Conservation (phyloP, 2,329 filamentous ascomycete species). For the Pyrenophora teres region DNA sequence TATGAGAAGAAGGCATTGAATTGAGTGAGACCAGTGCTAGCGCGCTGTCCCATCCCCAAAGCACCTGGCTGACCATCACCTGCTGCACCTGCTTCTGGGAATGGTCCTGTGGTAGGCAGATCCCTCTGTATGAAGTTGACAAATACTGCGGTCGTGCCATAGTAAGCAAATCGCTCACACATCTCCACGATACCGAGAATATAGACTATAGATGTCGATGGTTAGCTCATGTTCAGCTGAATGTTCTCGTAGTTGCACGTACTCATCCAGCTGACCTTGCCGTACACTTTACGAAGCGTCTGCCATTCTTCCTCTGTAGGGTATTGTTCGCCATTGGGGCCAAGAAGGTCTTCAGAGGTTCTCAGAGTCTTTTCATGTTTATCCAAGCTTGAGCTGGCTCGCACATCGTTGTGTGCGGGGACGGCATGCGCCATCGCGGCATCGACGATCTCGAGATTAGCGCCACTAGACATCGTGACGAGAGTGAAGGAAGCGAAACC, state of each 20-base stretch:
- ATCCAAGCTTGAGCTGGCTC: conserved; percentile 9
- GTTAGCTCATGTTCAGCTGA: background rate
- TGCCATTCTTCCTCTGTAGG: conserved; percentile 37
- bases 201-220: conserved; percentile 15
- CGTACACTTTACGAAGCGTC: conserved; percentile 38
- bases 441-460: conserved; percentile 24
- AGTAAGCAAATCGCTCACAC: conserved; percentile 39
- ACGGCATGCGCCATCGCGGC: conserved; percentile 19
- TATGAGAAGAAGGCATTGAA: conserved; percentile 32
- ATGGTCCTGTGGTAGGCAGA: conserved; percentile 52
- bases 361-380: conserved; percentile 13
- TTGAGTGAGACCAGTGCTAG: conserved; percentile 30
- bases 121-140: conserved; percentile 50
- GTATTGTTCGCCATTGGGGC: conserved; percentile 32
- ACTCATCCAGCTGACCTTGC: conserved; percentile 37
- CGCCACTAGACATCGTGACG: conserved; percentile 23
- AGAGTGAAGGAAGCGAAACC: background rate
- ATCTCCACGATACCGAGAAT: conserved; percentile 40
- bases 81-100: conserved; percentile 55
- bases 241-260: background rate
- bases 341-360: conserved; percentile 15
- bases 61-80: conserved; percentile 37
- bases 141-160: conserved; percentile 34
- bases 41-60: conserved; percentile 33
- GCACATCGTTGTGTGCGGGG: conserved; percentile 8